phyloP scores from a whole-genome alignment of 768 basidiomycete genomes.

The Lactarius tabidus region DNA sequence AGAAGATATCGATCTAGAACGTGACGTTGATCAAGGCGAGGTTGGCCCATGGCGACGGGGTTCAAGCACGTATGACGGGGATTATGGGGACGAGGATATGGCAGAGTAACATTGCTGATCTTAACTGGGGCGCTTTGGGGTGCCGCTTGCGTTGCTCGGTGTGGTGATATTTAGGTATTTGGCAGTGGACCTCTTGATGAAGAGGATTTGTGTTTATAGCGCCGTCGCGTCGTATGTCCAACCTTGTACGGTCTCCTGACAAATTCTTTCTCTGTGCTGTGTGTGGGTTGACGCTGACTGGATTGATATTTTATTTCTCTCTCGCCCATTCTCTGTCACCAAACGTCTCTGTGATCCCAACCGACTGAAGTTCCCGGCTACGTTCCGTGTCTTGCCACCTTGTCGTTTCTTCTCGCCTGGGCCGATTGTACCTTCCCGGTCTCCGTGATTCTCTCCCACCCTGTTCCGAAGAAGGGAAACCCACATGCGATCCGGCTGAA shows the following conservation, averaged over 20 bases:
- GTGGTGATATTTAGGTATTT: slow-evolving; percentile 11
- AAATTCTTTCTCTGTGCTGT: neutral
- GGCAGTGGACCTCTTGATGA: slow-evolving; percentile 6
- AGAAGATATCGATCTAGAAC: slow-evolving; percentile 47
- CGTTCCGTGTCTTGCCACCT: neutral
- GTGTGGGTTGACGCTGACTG: slow-evolving; percentile 1
- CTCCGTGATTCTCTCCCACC: neutral
- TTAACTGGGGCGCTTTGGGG: slow-evolving; percentile 5
- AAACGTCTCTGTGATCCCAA: neutral
- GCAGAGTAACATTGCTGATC: slow-evolving; percentile 15
- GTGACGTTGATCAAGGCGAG: slow-evolving; percentile 58
- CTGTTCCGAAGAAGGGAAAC: neutral
- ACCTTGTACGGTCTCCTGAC: slow-evolving; percentile 9
- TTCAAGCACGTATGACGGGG: slow-evolving; percentile 22
- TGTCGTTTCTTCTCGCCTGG: neutral
- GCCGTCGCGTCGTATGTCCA: slow-evolving; percentile 13
- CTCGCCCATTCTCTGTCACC: neutral
- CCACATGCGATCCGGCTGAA: neutral
- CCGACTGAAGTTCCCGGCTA: neutral
- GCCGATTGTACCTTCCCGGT: neutral
- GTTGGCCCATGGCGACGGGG: slow-evolving; percentile 27
- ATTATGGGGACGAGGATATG: slow-evolving; percentile 22
- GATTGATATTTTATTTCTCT: neutral
- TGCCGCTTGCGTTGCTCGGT: neutral
- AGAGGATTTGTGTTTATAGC: slow-evolving; percentile 13